Evolutionary conservation across 331 rosid species (phyloP).

Genomic region (Acacia pycnantha): DNA sequence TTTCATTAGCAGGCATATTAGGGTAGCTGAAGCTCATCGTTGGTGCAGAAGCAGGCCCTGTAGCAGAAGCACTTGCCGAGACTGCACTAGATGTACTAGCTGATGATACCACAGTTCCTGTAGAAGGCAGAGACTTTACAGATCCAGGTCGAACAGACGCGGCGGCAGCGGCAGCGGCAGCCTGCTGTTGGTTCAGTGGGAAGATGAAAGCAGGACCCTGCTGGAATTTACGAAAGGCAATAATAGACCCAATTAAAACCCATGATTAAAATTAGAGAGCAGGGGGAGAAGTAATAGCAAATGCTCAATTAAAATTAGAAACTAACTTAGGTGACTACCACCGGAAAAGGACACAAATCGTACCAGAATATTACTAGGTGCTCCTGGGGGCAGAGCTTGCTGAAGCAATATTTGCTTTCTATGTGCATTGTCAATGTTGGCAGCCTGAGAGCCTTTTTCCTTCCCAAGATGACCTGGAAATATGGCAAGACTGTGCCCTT

Average conservation of each 20-base stretch:
- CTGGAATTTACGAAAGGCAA: conserved; percentile 39
- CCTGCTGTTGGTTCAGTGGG: conserved; percentile 88
- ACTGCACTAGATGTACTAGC: conserved; percentile 47
- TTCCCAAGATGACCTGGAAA: conserved; percentile 65
- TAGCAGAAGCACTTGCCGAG: conserved; percentile 36
- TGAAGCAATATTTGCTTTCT: conserved; percentile 80
- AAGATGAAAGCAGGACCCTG: conserved; percentile 88
- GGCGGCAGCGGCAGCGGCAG: conserved; percentile 46
- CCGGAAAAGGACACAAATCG: neutral
- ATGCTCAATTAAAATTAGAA: neutral
- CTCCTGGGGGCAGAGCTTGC: conserved; percentile 81
- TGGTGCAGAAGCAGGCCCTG: conserved; percentile 50
- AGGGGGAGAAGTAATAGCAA: neutral
- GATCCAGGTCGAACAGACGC: conserved; percentile 76
- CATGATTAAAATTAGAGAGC: neutral
- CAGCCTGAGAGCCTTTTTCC: conserved; percentile 67
- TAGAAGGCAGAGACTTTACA: conserved; percentile 58
- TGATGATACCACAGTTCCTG: conserved; percentile 45
- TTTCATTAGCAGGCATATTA: conserved; percentile 64
- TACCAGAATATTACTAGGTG: conserved; percentile 86
- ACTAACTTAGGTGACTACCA: neutral
- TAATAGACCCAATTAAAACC: neutral
- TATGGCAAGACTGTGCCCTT: conserved; percentile 62
- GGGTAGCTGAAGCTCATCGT: conserved; percentile 89
- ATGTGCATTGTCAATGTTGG: conserved; percentile 53